These are phyloP conservation scores for Umbellularia californica DNA, from an alignment of 164 flowering plant genomes.

Conservation along the genomic window DNA sequence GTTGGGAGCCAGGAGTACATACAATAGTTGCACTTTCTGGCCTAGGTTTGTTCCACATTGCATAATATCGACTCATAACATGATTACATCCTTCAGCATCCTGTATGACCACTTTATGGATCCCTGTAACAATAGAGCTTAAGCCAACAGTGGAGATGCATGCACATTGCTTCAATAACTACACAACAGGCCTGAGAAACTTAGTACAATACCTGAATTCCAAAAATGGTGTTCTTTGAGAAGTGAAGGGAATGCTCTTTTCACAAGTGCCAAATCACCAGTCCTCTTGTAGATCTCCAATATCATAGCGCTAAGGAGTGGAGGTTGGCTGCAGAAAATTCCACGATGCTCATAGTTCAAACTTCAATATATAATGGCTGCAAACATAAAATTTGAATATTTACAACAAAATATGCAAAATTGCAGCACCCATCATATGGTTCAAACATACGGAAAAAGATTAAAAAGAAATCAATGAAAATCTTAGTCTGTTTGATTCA, in stretches of 20 bases:
- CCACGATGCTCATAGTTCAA: conserved; percentile 4
- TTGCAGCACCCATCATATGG: neutral
- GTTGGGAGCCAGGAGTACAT: conserved; percentile 17
- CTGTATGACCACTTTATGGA: conserved; percentile 57
- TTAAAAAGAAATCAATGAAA: neutral
- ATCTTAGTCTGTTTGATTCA: neutral
- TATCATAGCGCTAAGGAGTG: conserved; percentile 49
- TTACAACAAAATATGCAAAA: neutral
- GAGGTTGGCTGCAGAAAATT: conserved; percentile 50
- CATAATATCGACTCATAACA: conserved; percentile 65
- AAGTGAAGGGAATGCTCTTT: conserved; percentile 39
- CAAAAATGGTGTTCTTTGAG: conserved; percentile 45
- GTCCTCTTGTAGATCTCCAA: conserved; percentile 36
- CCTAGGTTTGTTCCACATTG: conserved; percentile 94
- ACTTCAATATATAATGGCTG: conserved; percentile 2
- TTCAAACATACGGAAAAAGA: neutral
- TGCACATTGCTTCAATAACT: neutral
- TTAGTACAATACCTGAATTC: conserved; percentile 36
- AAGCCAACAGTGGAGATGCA: neutral
- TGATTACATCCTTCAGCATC: conserved; percentile 51
- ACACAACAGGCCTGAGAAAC: neutral
- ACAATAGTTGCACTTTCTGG: conserved; percentile 80
- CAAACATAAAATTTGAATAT: neutral
- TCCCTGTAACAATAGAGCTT: conserved; percentile 29
- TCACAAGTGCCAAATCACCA: conserved; percentile 28